Base-by-base conservation (phyloP, 1,139 yeast genomes). In the Zygotorulaspora mrakii region DNA sequence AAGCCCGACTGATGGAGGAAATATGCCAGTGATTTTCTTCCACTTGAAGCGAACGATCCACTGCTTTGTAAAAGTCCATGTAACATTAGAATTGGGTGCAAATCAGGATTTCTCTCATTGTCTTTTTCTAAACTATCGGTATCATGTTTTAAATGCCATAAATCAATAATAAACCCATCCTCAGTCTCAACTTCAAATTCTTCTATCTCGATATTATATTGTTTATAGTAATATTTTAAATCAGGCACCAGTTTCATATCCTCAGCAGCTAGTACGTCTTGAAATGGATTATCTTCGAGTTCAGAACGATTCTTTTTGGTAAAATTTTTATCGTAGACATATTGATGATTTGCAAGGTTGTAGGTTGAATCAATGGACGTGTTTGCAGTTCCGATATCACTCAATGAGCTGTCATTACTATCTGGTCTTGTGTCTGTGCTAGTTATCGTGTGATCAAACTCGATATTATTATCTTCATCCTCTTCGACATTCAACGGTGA, bases 11-110 rank as follows among this genome's bases (percentile, higher is more conserved):
- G 67, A 30, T 70, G 63, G 20, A 89, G 67, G 50, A 69, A 73
- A 50, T 77, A 79, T 0, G 94, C 94, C 38, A 91, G 59, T 5
- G 94, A 83, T 43, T 84, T 76, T 40, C 70, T 68, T 0, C 96
- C 97, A 13, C 84, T 69, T 0, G 94, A 80, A 23, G 91, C 71
- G 60, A 73, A 91, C 0, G 95, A 83, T 0, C 91, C 96, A 0
- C 94, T 79, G 20, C 94, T 82, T 54, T 88, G 94, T 49, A 91
- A 66, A 13, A 91, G 69, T 0, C 98, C 98, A 54, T 91, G 98
- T 17, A 89, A 70, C 48, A 86, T 64, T 20, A 91, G 66, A 1
- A 89, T 66, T 0, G 97, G 96, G 46, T 68, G 69, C 41, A 43
- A 23, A 24, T 35, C 24, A 10, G 36, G 25, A 20, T 17, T 29